Conservation (phyloP, 169 alveolate genomes). For the Cryptosporidium parvum region DNA sequence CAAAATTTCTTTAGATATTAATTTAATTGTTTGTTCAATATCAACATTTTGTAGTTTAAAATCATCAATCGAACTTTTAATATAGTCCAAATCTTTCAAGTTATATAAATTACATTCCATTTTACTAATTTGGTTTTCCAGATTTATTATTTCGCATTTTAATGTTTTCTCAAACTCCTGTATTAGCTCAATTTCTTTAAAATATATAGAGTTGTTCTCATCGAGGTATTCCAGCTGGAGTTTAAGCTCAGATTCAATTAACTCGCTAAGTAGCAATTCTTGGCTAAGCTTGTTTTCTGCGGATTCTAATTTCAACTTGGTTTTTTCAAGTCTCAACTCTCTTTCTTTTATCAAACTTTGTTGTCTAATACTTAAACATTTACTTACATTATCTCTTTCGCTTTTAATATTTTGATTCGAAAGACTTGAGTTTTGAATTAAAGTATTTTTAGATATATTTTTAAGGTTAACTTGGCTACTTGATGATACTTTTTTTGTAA, state of each 20-base stretch:
- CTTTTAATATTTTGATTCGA: not conserved
- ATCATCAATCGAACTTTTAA: not conserved
- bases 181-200: not conserved
- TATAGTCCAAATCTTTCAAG: not conserved
- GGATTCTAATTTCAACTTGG: conserved; percentile 12
- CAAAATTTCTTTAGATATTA: conserved; percentile 18
- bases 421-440: not conserved
- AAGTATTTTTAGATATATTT: not conserved
- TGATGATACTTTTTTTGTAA: not conserved
- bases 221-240: conserved; percentile 35
- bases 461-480: not conserved
- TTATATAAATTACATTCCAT: not conserved
- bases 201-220: conserved; percentile 36
- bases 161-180: not conserved
- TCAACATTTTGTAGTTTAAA: conserved; percentile 13
- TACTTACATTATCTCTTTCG: not conserved
- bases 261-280: not conserved
- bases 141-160: not conserved
- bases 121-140: not conserved
- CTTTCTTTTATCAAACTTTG: conserved; percentile 50
- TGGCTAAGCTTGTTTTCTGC: not conserved
- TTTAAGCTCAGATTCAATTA: conserved; percentile 48
- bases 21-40: conserved; percentile 25
- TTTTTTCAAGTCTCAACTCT: conserved; percentile 25
- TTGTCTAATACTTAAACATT: conserved; percentile 46